A percentile compares a stretch with the other conserved stretches of the same genome.
Evolutionary conservation across 805 yeast species (phyloP).

Genomic region (Starmerella gropengiesseri): DNA sequence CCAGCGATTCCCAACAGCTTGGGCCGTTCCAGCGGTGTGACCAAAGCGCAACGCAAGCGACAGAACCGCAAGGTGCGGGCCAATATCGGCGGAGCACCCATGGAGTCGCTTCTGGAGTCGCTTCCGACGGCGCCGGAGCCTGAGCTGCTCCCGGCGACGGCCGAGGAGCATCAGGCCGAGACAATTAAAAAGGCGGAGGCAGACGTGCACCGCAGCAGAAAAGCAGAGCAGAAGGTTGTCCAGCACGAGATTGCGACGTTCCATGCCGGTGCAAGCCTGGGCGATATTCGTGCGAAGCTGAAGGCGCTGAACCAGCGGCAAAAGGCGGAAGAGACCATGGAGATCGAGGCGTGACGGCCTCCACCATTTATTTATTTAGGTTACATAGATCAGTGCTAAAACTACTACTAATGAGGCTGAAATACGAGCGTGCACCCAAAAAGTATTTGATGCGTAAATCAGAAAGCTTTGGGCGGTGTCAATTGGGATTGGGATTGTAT

Average conservation of each 20-base stretch:
- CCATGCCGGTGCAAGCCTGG: constrained; percentile 4
- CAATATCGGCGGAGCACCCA: constrained; percentile 22
- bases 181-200: constrained; percentile 8
- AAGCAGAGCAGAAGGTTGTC: constrained; percentile 20
- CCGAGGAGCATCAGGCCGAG: constrained; percentile 14
- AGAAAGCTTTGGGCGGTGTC: too few relatives aligned
- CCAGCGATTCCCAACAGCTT: constrained; percentile 22
- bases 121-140: constrained; percentile 17
- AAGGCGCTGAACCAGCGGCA: constrained; percentile 1
- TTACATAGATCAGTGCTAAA: too few relatives aligned
- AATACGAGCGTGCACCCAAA: too few relatives aligned
- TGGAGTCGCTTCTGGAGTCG: constrained; percentile 20
- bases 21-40: constrained; percentile 17
- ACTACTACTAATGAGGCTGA: too few relatives aligned
- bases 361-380: background rate
- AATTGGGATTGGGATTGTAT: too few relatives aligned
- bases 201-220: constrained; percentile 17
- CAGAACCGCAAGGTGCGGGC: constrained; percentile 20
- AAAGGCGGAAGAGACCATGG: background rate
- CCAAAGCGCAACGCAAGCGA: constrained; percentile 23
- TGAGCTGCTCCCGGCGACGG: constrained; percentile 9
- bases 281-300: constrained; percentile 14
- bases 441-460: too few relatives aligned
- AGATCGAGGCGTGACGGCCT: background rate
- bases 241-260: constrained; percentile 18